Evolutionary conservation across 2,329 filamentous ascomycete species (phyloP), one percentile per base, ranked within the genome.

Genomic region (Hypoxylon sp.): DNA sequence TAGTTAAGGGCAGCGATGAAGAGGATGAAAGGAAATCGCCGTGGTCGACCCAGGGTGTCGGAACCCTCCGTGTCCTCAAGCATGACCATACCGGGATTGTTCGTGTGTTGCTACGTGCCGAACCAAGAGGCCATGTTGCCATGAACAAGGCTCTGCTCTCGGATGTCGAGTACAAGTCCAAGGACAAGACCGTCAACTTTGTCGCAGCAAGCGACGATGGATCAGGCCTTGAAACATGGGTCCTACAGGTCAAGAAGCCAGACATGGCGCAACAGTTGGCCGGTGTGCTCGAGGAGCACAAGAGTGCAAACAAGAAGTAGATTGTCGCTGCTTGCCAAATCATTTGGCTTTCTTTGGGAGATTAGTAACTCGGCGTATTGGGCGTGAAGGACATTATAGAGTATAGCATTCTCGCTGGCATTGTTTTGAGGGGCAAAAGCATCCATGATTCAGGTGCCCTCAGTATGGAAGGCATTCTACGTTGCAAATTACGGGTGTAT

Each of bases 11-110:
- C 7, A 79, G 75, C 21, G 84, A 84, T 12, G 78, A 79, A 12
- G 81, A 83, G 25, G 80, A 82, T n/a, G 81, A 76, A 52, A 84
- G 79, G n/a, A 82, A 84, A 73, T 86, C 82, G 55, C 83, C 84
- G 1, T 96, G 91, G 91, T 81, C 84, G 29, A 88, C 85, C 0
- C 87, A 90, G 76, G 93, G 92, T 46, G 81, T 92, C 6, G 93
- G 93, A 0, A 85, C 87, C 9, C 80, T 94, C 55, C 89, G 91
- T 39, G 76, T 97, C 12, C 82, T 96, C 66, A 90, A 91, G 78
- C 86, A 95, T 80, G 91, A 92, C 76, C 83, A 84, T 14, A 92
- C 88, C 0, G 87, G 86, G 19, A 83, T 85, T 27, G 85, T 89
- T 3, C 88, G 93, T 41, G 81, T 96, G 47, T 80, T 96, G 19